Base-by-base conservation (phyloP, 2,329 filamentous ascomycete genomes). In the Hypoxylon sp. region DNA sequence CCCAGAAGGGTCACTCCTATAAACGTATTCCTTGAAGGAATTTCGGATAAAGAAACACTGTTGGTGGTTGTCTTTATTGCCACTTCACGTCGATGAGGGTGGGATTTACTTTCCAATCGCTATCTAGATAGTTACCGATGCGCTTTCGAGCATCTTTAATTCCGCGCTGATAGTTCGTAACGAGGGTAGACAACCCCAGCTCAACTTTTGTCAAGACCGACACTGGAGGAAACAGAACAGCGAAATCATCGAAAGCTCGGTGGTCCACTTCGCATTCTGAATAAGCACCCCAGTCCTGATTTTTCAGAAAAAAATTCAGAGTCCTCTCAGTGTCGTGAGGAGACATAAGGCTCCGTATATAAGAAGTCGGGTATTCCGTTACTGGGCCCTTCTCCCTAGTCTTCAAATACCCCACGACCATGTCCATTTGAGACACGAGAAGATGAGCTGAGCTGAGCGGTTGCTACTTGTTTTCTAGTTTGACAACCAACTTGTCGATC, bases 221-320 rank as follows among this genome's bases (percentile, higher is more conserved):
- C 9, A 19, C 13, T 5, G 68, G 66, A 19, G 69, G 67, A 28
- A 69, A 56, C 28, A 73, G 32, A 28, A 71, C 63, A 11, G 46
- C 41, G 41, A 68, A 73, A 14, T 68, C 49, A 7, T 67, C 34
- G 36, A 71, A 71, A 46, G 56, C 45, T 14, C 38, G 30, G 21
- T 63, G 57, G 32, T 73, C 71, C 21, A 28, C 17, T 28, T 53
- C 7, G 23, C 51, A 68, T 30, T 61, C 51, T 4, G 49, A n/a
- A 11, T 23, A 38, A 13, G 36, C n/a, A 13, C 5, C 28, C 30
- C 17, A n/a, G 4, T 30, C 1, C 23, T 11, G 9, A 25, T 17
- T 17, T 2, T 1, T 23, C 7, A 38, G 63, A 30, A 21, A 41
- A 1, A n/a, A n/a, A n/a, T n/a, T n/a, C n/a, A n/a, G n/a, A n/a